Base-by-base conservation (phyloP, 2,329 filamentous ascomycete species). In the Pseudogymnoascus sp. region DNA sequence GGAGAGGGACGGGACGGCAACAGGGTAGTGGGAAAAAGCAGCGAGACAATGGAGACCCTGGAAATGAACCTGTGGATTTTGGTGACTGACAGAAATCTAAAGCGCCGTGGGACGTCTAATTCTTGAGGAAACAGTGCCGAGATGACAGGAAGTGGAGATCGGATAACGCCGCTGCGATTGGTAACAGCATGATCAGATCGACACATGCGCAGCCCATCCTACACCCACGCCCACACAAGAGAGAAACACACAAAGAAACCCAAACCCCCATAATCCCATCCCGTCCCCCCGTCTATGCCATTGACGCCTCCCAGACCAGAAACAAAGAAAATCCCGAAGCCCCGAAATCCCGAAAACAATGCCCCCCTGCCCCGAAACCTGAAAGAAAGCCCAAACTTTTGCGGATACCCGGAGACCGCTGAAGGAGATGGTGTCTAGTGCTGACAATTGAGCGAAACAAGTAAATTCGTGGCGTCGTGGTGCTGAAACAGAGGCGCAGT, bases 381-480 rank as follows among this genome's bases (percentile, higher is more conserved):
- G 26, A 16, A 53, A 31, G 14, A 31, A 24, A 53, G n/a, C 7
- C 24, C 24, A n/a, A 31, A 53, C 14, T 28, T 50, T n/a, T 11
- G 46, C 46, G 24, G 46, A 31, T 16, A 16, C 46, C 46, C 24
- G 43, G 43, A 53, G 7, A 53, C 8, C 46, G 46, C 24, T 53
- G 46, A 31, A 53, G 46, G 19, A 14, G 14, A 46, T 26, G 41
- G 10, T 16, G 46, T 16, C 46, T 53, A 53, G 46, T 53, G 46
- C 46, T 53, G 46, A 53, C 46, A 31, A 53, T 28, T 53, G 46
- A n/a, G 46, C 24, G 46, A 31, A 53, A 31, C 46, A 53, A 53
- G 46, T 53, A 53, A n/a, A 53, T 28, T 53, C 46, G 46, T 53
- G 46, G 46, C 46, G 46, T 53, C 46, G 46, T 53, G 24, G 46